Evolutionary conservation across 176 grass and related monocot genomes (phyloP).

Genomic region (Aechmea fasciata): DNA sequence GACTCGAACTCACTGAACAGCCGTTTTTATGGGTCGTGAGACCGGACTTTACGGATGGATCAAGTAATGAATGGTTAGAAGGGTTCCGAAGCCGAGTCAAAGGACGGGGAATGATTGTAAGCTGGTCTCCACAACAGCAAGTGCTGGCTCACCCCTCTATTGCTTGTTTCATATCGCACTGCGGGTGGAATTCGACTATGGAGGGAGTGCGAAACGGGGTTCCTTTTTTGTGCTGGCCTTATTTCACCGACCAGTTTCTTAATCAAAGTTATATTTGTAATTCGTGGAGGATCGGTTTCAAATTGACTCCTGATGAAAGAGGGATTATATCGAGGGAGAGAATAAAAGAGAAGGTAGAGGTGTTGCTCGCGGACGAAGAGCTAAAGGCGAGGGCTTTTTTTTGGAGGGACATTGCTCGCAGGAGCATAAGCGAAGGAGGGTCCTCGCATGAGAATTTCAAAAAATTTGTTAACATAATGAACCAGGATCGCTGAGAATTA

Average conservation of each 20-base stretch:
- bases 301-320: slow-evolving; percentile 25
- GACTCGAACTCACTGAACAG: slow-evolving; percentile 31
- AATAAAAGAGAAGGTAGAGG: slow-evolving; percentile 22
- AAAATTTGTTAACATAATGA: slow-evolving; percentile 24
- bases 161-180: slow-evolving; percentile 70
- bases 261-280: slow-evolving; percentile 64
- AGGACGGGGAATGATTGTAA: slow-evolving; percentile 35
- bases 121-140: slow-evolving; percentile 58
- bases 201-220: slow-evolving; percentile 55
- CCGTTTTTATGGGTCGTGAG: slow-evolving; percentile 68
- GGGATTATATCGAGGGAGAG: slow-evolving; percentile 37
- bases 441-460: slow-evolving; percentile 42
- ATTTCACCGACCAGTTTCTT: slow-evolving; percentile 62
- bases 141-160: slow-evolving; percentile 52
- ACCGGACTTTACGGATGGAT: slow-evolving; percentile 29
- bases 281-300: slow-evolving; percentile 54
- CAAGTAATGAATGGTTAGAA: slow-evolving; percentile 31
- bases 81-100: slow-evolving; percentile 16
- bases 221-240: slow-evolving; percentile 69
- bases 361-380: slow-evolving; percentile 27
- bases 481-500: too few species aligned
- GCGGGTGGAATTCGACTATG: slow-evolving; percentile 72
- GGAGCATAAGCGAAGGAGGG: slow-evolving; percentile 33
- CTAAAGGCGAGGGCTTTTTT: slow-evolving; percentile 31
- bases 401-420: slow-evolving; percentile 29